Evolutionary conservation across 2,329 filamentous ascomycete genomes (phyloP), one percentile per base, ranked within the genome.

Genomic region (Graphiopsis chlorocephala): DNA sequence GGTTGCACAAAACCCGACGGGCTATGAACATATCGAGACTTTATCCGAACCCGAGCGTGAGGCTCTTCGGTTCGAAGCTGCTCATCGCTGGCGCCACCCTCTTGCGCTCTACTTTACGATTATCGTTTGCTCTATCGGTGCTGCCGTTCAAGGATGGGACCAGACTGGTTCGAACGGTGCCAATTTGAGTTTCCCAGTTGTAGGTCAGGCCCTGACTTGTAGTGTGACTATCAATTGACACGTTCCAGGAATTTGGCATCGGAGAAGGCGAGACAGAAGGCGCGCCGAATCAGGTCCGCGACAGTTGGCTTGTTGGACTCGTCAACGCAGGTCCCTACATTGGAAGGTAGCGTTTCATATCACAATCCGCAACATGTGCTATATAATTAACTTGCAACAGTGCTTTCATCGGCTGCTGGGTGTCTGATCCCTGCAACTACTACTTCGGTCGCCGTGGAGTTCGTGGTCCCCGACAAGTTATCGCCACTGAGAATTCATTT

Each of bases 301-400:
- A 87, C 70, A 78, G 79, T 20, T 86, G 85, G 80, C 78, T 90
- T 35, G 80, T 90, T n/a, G 90, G 90, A 52, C 76, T 90, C 2
- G 79, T 92, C 67, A 92, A 92, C 67, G 80, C 84, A 25, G 83
- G 78, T 56, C 79, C 84, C 0, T 85, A 88, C 62, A 78, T 87
- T 59, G 83, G 82, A 59, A 60, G 59, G 59, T 61, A 38, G 12
- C 17, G 31, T 42, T 11, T 7, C 17, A n/a, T 33, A 25, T 7
- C 12, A n/a, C 1, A 14, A 20, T 6, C 12, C 26, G 3, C 20
- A 8, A 35, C 10, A 25, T 28, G 20, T 45, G n/a, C 72, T 78
- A 68, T 29, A n/a, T 17, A 5, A 31, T 57, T 3, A 69, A 70
- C 3, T 69, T 70, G 1, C 63, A 42, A 14, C 10, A 55, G 63